Conservation (phyloP, 176 grass and related monocot species). For the Avena insularis region DNA sequence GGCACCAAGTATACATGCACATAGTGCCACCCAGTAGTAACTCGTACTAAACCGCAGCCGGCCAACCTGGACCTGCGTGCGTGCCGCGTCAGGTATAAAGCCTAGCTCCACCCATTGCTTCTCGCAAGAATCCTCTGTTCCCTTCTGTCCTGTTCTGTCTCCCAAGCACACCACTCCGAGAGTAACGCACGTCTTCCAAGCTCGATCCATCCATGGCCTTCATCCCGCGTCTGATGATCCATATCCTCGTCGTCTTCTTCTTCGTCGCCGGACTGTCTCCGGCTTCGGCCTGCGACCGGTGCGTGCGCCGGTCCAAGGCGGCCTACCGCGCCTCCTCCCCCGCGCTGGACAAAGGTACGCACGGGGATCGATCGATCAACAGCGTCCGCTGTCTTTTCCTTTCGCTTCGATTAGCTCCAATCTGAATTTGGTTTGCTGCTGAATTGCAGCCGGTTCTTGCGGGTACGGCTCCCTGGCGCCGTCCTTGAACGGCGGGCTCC, state of each 20-base stretch:
- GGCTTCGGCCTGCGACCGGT: constrained; percentile 50
- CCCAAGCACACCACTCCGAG: neutral
- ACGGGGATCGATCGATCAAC: neutral
- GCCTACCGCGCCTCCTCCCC: constrained; percentile 51
- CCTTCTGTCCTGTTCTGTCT: neutral
- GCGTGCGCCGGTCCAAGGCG: constrained; percentile 59
- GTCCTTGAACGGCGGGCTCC: constrained; percentile 52
- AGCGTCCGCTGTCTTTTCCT: neutral
- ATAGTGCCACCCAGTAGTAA: neutral
- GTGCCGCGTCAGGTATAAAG: constrained; percentile 46
- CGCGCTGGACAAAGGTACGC: constrained; percentile 46
- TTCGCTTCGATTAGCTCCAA: neutral
- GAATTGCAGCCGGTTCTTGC: constrained; percentile 63
- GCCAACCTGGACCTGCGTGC: neutral
- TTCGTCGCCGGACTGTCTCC: neutral
- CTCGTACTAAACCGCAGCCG: constrained; percentile 5
- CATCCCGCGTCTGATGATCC: neutral
- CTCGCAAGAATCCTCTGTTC: neutral
- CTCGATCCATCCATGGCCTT: constrained; percentile 22
- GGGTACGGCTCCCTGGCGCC: constrained; percentile 68
- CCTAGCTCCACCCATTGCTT: neutral
- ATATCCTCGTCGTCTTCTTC: neutral
- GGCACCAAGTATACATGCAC: constrained; percentile 26
- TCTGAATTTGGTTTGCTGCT: neutral
- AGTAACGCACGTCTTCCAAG: neutral